Conservation (phyloP, 2,329 filamentous ascomycete genomes). For the Fusarium liriodendri region DNA sequence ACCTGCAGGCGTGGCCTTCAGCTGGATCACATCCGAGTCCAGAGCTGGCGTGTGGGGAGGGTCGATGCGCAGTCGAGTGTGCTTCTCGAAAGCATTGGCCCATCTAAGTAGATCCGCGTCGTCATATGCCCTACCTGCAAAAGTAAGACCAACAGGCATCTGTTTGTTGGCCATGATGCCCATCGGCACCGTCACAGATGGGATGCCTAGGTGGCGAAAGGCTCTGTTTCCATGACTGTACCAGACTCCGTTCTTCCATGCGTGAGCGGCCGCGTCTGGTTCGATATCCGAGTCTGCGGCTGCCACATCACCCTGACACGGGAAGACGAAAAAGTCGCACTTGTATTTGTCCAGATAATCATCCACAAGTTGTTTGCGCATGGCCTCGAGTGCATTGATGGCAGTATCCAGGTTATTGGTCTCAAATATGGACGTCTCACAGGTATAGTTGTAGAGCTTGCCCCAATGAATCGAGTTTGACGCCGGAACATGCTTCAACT, state of each 20-base stretch:
- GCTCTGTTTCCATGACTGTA: conserved; percentile 66
- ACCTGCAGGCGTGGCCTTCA: not conserved
- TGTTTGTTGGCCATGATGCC: conserved; percentile 56
- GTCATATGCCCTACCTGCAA: conserved; percentile 60
- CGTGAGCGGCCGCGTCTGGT: conserved; percentile 16
- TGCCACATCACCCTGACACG: conserved; percentile 62
- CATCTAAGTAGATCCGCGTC: conserved; percentile 50
- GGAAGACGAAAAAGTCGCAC: conserved; percentile 61
- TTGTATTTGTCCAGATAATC: conserved; percentile 57
- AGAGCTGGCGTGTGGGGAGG: conserved; percentile 22
- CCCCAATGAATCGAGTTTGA: conserved; percentile 17
- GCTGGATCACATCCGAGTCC: not conserved
- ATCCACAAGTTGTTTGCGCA: conserved; percentile 58
- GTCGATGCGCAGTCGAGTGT: not conserved
- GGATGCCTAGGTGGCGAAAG: conserved; percentile 65
- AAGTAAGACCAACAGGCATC: conserved; percentile 66
- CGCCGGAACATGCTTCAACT: conserved; percentile 1
- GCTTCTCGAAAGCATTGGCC: conserved; percentile 34
- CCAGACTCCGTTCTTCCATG: conserved; percentile 57
- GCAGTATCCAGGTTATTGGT: conserved; percentile 55
- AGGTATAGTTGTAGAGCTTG: not conserved
- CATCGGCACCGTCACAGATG: conserved; percentile 65
- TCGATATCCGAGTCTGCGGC: conserved; percentile 58
- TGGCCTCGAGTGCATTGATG: conserved; percentile 58
- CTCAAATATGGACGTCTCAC: conserved; percentile 49